These are phyloP conservation scores for Cladosporium austrohemisphaericum DNA, from an alignment of 2,329 filamentous ascomycete species.

Conservation along the genomic window DNA sequence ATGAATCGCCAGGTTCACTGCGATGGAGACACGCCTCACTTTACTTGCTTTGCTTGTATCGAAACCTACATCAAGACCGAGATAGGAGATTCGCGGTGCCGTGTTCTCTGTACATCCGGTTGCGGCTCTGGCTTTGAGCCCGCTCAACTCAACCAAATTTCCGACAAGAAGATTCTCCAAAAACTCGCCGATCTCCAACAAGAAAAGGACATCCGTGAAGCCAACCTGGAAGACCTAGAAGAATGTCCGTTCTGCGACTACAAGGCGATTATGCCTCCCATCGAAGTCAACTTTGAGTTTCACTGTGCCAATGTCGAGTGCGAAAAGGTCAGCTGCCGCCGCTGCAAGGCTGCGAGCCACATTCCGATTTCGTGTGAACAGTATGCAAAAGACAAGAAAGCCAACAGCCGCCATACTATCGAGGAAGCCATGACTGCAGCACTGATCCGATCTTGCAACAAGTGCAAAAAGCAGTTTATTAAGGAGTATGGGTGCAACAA, in stretches of 20 bases:
- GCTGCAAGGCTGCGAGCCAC: conserved; percentile 67
- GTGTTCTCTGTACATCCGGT: conserved; percentile 62
- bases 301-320: conserved; percentile 66
- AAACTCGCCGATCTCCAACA: conserved; percentile 70
- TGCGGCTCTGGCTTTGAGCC: conserved; percentile 61
- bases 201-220: conserved; percentile 64
- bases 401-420: conserved; percentile 61
- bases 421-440: conserved; percentile 84
- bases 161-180: conserved; percentile 55
- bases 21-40: conserved; percentile 54
- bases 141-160: conserved; percentile 53
- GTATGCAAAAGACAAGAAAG: conserved; percentile 54
- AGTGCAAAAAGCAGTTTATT: conserved; percentile 69
- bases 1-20: conserved; percentile 68
- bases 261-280: conserved; percentile 67
- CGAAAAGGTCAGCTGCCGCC: conserved; percentile 46
- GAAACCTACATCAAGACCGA: conserved; percentile 62
- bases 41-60: conserved; percentile 68
- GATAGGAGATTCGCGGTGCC: conserved; percentile 66
- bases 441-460: conserved; percentile 71
- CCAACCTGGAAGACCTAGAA: conserved; percentile 67
- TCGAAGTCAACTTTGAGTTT: conserved; percentile 69
- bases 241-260: conserved; percentile 80
- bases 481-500: conserved; percentile 81
- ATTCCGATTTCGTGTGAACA: conserved; percentile 70